Conservation (phyloP, 345 rosid genomes). For the Eucalyptus coolabah region DNA sequence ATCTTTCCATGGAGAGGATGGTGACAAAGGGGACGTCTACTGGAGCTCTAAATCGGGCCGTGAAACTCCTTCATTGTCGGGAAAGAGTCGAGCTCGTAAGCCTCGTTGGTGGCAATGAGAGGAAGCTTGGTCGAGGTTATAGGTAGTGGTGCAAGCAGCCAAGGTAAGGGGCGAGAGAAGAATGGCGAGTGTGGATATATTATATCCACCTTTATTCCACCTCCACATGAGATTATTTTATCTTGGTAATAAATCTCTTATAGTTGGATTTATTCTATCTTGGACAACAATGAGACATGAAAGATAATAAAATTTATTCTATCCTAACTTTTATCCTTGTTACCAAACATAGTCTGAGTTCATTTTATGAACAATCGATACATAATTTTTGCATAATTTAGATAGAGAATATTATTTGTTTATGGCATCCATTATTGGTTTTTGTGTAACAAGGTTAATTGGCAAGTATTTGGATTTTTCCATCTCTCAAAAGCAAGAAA, state of each 20-base stretch:
- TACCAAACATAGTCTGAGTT: too few species aligned
- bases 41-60: background rate
- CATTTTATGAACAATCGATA: too few species aligned
- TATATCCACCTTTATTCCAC: too few species aligned
- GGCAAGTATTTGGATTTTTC: background rate
- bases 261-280: too few species aligned
- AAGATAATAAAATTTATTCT: too few species aligned
- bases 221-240: too few species aligned
- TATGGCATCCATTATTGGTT: background rate
- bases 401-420: background rate
- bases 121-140: background rate
- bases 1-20: too few species aligned
- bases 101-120: background rate
- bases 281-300: too few species aligned
- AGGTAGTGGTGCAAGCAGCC: accelerated
- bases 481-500: background rate
- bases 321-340: too few species aligned
- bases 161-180: too few species aligned
- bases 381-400: background rate
- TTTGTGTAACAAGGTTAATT: background rate
- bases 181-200: too few species aligned
- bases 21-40: background rate
- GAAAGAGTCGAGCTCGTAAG: background rate
- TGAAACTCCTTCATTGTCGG: background rate
- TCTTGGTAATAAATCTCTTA: too few species aligned